Evolutionary conservation across 2,329 filamentous ascomycete species (phyloP).

Genomic region (Fusarium fujikuroi): DNA sequence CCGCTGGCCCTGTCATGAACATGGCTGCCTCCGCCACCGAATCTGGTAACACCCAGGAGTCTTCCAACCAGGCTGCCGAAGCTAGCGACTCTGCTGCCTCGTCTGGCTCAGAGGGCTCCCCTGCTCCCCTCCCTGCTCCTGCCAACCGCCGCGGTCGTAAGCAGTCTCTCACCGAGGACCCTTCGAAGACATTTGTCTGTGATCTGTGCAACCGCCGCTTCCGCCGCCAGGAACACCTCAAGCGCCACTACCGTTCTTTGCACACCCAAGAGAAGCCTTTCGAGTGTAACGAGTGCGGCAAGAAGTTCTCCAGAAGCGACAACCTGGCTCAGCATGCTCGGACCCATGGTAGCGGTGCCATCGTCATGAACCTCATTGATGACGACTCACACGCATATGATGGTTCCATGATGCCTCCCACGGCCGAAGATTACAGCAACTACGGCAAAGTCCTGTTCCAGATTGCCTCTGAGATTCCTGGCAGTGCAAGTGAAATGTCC

Average conservation of each 20-base stretch:
- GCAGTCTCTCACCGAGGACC: slow-evolving; percentile 97
- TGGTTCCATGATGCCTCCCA: slow-evolving; percentile 55
- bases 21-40: slow-evolving; percentile 52
- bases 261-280: slow-evolving; percentile 99
- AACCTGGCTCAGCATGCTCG: slow-evolving; percentile 96
- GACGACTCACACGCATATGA: slow-evolving; percentile 63
- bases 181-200: slow-evolving; percentile 98
- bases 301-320: slow-evolving; percentile 98
- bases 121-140: slow-evolving; percentile 61
- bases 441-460: slow-evolving; percentile 86
- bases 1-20: slow-evolving; percentile 54
- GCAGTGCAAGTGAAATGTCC: slow-evolving; percentile 69
- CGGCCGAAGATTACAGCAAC: slow-evolving; percentile 71
- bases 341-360: slow-evolving; percentile 89
- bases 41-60: slow-evolving; percentile 50
- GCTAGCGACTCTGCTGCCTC: slow-evolving; percentile 54
- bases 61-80: slow-evolving; percentile 50
- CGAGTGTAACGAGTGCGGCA: slow-evolving; percentile 96
- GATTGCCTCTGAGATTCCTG: slow-evolving; percentile 77
- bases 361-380: slow-evolving; percentile 90
- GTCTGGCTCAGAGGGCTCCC: slow-evolving; percentile 58
- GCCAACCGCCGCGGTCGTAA: slow-evolving; percentile 95
- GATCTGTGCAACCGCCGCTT: slow-evolving; percentile 96
- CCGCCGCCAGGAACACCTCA: slow-evolving; percentile 97
- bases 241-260: slow-evolving; percentile 97